phyloP scores from a whole-genome alignment of 1,284 basidiomycete species.

The Peniophora sp. region DNA sequence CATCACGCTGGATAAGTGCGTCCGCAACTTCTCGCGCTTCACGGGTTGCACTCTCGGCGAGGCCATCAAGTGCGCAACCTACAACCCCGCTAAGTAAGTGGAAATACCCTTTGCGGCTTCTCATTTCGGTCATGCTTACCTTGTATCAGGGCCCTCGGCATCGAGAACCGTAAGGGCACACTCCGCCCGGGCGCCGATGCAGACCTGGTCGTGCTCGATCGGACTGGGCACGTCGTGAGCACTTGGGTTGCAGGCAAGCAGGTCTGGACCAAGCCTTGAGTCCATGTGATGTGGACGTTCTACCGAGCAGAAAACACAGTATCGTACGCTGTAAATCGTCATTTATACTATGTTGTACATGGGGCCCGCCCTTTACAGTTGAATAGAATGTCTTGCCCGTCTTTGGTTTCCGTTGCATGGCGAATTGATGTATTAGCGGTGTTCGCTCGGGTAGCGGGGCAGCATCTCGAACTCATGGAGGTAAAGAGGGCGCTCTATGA shows the following conservation, averaged over 20 bases:
- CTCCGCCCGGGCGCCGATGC: conserved; percentile 76
- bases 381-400: too few species aligned
- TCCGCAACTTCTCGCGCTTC: conserved; percentile 77
- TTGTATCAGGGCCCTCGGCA: conserved; percentile 56
- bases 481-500: too few species aligned
- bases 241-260: conserved; percentile 79
- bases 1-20: conserved; percentile 74
- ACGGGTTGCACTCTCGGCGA: conserved; percentile 77
- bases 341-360: too few species aligned
- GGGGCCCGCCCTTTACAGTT: conserved; percentile 11
- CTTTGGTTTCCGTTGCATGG: too few species aligned
- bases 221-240: conserved; percentile 57
- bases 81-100: conserved; percentile 68
- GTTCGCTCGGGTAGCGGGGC: too few species aligned
- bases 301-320: too few species aligned
- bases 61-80: conserved; percentile 79
- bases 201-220: conserved; percentile 71
- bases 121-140: background rate
- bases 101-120: conserved; percentile 1
- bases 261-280: conserved; percentile 43
- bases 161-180: conserved; percentile 74
- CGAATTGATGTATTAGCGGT: too few species aligned
- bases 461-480: too few species aligned
- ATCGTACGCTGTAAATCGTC: too few species aligned
- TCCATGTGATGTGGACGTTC: background rate